Base-by-base conservation (phyloP, 2,329 filamentous ascomycete genomes). In the Volutella citrinella region DNA sequence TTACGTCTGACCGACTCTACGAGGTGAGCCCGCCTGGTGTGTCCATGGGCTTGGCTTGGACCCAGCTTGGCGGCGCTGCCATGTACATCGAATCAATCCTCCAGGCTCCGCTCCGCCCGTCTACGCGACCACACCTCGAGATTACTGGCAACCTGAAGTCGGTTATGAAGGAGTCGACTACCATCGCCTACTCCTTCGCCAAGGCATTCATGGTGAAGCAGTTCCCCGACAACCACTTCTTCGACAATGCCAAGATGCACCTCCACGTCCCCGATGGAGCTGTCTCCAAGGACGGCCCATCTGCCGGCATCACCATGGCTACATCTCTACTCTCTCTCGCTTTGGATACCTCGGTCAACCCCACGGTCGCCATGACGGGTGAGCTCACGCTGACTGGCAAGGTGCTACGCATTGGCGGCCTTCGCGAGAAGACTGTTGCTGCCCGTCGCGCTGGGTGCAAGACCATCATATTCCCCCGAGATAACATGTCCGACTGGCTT, bases 1-100 rank as follows among this genome's bases (percentile, higher is more conserved):
- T 95, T 67, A 98, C 89, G 1, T 88, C 93, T 5, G 93, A 98
- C 63, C 82, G 94, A 34, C 74, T 98, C 11, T 98, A 97, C 69
- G 93, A 98, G 53, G 80, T 82, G 29, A 95, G 89, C 39, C 93
- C 94, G 5, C 79, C 93, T 3, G 93, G 93, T 63, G 93, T 98
- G 12, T 87, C 90, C 15, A 97, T 98, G 93, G 93, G 93, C 46
- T 77, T 98, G 32, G 93, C 93, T 7, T 98, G 93, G 93, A 98
- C 94, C 7, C 87, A 89, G 56, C 88, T 98, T 78, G 93, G 93
- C 42, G 93, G 93, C 40, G 88, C 93, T 5, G 93, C 93, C 32
- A 82, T 98, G 60, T 98, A 98, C 63, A 87, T 98, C 38, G 93
- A 98, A 65, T 94, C 90, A 2, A 97, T 98, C 43, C 70, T 98